These are phyloP conservation scores for Acaromyces ingoldii DNA, from an alignment of 1,284 basidiomycete species.

Conservation along the genomic window DNA sequence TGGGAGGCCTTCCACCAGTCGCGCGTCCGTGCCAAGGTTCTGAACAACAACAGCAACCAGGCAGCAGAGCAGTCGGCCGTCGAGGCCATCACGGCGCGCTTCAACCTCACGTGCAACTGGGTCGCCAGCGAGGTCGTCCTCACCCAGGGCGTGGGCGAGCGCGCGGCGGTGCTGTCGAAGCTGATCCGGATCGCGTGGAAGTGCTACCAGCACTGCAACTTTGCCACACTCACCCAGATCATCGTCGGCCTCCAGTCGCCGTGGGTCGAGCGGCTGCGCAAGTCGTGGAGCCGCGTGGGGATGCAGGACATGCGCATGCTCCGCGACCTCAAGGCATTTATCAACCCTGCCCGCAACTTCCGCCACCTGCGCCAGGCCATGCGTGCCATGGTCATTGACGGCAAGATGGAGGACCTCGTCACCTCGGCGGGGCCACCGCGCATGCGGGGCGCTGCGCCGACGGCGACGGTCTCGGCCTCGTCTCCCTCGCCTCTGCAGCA, in stretches of 20 bases:
- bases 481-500: no score
- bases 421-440: constrained; percentile 11
- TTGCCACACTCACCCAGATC: constrained; percentile 73
- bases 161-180: constrained; percentile 67
- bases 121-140: constrained; percentile 67
- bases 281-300: constrained; percentile 65
- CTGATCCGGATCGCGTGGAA: constrained; percentile 86
- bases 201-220: constrained; percentile 74
- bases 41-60: constrained; percentile 7
- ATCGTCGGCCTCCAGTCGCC: constrained; percentile 71
- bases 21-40: constrained; percentile 63
- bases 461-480: no score
- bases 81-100: constrained; percentile 70
- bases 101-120: constrained; percentile 80
- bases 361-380: constrained; percentile 55
- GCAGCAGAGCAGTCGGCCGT: constrained; percentile 28
- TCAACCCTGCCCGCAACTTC: constrained; percentile 68
- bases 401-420: constrained; percentile 16
- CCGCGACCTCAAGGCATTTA: constrained; percentile 68
- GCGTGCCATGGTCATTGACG: constrained; percentile 26
- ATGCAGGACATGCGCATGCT: constrained; percentile 72
- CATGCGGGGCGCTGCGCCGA: neutral
- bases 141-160: constrained; percentile 56
- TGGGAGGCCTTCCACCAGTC: constrained; percentile 78
- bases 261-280: constrained; percentile 68